Base-by-base conservation (phyloP, 257 asterid species). In the Forsythia suspensa region DNA sequence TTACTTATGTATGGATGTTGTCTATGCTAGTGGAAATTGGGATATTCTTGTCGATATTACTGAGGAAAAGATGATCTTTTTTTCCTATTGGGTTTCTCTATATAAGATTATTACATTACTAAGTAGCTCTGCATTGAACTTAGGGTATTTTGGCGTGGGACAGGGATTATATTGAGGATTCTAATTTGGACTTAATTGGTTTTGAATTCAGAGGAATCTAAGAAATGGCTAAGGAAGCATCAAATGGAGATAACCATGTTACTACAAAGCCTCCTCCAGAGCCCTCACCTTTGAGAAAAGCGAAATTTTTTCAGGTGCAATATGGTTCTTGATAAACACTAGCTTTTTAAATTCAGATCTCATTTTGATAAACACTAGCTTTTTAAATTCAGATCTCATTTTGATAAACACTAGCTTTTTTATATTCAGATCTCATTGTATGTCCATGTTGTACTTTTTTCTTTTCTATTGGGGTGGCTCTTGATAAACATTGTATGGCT, bases 231-330 rank as follows among this genome's bases (percentile, higher is more conserved):
- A 87, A 80, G 37, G 95, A 91, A 87, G 88, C 65, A 78, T 80
- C 92, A 4, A 90, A 90, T 36, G 98, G 96, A 73, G 88, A 84
- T 29, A 89, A 74, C 85, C 83, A 80, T 59, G 86, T 80, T 3
- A 79, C 88, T 61, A 82, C 91, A 61, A 95, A 95, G 85, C 91
- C 97, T 15, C 98, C 99, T n/a, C 99, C 99, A 0, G 97, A 92
- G 90, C 99, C 99, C 43, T 95, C 99, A 37, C 99, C 99, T 1
- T 76, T 95, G 89, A 85, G 99, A 68, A 93, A 85, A 78, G 99
- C 97, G 24, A 95, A 95, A 63, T 93, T 95, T 83, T 93, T 91
- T 80, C 88, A 95, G 97, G 98, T 95, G 80, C 8, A 34, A 15
- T 40, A 34, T 46, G 24, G 16, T 44, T 71, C 72, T 69, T 34